Percentiles rank a stretch among this genome's conserved stretches.
These are phyloP conservation scores for Diversispora epigaea DNA, from an alignment of 192 early-diverging fungal species.

Conservation along the genomic window DNA sequence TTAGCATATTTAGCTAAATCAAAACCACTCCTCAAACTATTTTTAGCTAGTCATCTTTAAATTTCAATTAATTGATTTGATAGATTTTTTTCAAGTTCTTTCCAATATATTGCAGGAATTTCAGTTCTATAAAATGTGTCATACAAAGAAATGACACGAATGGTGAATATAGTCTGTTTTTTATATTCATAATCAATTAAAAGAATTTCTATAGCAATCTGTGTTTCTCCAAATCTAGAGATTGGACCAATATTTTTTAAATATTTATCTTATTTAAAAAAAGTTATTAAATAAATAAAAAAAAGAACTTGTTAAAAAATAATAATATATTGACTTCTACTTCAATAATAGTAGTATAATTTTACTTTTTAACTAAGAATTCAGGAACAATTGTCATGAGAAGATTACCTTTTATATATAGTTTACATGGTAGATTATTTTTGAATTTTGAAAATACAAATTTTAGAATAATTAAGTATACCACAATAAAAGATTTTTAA, in stretches of 20 bases:
- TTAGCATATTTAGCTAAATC: neutral
- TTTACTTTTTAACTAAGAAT: neutral
- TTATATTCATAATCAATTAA: neutral
- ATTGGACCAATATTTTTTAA: neutral
- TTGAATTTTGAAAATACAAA: slow-evolving; percentile 1
- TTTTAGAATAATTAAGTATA: neutral
- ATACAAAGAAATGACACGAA: neutral
- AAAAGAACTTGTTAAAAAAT: neutral
- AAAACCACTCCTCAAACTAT: neutral
- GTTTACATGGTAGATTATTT: neutral
- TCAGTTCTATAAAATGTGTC: slow-evolving; percentile 11
- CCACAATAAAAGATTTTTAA: slow-evolving; percentile 2
- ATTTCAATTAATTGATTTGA: slow-evolving; percentile 6
- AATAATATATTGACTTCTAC: slow-evolving; percentile 1
- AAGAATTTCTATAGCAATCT: slow-evolving; percentile 1
- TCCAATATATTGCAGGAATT: slow-evolving; percentile 4
- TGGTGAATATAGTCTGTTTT: neutral
- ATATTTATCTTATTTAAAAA: slow-evolving; percentile 18
- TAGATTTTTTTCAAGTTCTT: neutral
- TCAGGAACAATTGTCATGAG: neutral
- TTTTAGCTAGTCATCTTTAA: slow-evolving; percentile 1
- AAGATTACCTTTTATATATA: neutral
- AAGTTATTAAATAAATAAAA: neutral
- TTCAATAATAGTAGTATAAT: neutral
- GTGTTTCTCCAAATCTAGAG: neutral